Evolutionary conservation across 2,329 filamentous ascomycete genomes (phyloP).

Genomic region (Colletotrichum cordylinicola): DNA sequence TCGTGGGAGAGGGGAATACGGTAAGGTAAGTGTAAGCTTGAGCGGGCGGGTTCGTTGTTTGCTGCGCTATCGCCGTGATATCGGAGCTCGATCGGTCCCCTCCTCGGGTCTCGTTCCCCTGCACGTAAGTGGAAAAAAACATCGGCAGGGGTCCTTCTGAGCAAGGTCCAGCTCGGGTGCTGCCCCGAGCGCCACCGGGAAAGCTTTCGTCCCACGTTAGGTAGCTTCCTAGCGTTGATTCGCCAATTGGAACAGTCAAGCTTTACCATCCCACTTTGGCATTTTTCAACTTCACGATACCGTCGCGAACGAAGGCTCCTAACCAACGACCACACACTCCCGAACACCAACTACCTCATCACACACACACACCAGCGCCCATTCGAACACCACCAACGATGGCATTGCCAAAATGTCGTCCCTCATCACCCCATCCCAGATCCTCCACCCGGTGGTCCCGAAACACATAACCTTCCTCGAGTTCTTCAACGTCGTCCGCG

Average conservation of each 20-base stretch:
- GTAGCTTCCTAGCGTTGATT: not conserved
- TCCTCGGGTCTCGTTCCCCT: not conserved
- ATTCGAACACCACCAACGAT: not conserved
- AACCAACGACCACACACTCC: not conserved
- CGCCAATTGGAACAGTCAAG: not conserved
- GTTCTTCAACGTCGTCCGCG: constrained; percentile 54
- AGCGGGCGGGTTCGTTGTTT: not conserved
- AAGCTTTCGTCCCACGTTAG: constrained; percentile 8
- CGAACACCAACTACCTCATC: not conserved
- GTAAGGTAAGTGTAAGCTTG: not conserved
- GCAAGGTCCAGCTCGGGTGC: not conserved
- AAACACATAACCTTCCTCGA: constrained; percentile 42
- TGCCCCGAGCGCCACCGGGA: not conserved
- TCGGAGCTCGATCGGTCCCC: constrained; percentile 18
- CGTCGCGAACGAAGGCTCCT: not conserved
- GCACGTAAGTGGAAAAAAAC: not conserved
- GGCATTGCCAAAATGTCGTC: constrained; percentile 2
- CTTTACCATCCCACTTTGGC: not conserved
- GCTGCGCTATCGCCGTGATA: not conserved
- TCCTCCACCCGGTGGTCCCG: constrained; percentile 40
- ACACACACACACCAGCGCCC: not conserved
- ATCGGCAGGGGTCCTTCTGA: not conserved
- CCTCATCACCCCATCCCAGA: constrained; percentile 20
- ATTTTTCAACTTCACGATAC: not conserved
- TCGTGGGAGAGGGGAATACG: not conserved